These are phyloP conservation scores for Starmerella stellata DNA, from an alignment of 805 yeast species.

Conservation along the genomic window DNA sequence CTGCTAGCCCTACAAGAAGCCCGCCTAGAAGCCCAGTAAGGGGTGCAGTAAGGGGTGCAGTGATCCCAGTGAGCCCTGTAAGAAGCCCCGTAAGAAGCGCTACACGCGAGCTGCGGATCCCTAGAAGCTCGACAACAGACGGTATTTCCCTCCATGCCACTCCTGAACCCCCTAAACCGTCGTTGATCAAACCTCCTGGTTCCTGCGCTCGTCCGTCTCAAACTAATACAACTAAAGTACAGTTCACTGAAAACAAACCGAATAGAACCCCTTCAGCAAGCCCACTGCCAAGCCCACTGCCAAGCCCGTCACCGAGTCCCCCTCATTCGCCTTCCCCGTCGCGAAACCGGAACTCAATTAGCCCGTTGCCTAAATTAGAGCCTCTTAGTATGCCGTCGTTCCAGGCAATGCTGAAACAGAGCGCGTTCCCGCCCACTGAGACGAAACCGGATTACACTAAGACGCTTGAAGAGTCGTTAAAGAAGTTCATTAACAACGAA, in stretches of 20 bases:
- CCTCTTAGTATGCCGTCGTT: not conserved
- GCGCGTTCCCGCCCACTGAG: not conserved
- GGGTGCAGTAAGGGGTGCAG: not conserved
- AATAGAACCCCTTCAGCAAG: not conserved
- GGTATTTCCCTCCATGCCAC: not conserved
- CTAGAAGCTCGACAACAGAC: not conserved
- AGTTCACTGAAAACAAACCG: no score
- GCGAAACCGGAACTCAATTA: not conserved
- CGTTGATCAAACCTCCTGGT: not conserved
- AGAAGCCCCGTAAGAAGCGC: not conserved
- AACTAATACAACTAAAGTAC: no score
- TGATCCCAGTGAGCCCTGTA: not conserved
- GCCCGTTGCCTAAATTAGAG: not conserved
- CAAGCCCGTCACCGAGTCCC: not conserved
- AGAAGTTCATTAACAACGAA: constrained; percentile 2
- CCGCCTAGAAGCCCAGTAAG: not conserved
- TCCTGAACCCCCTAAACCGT: not conserved
- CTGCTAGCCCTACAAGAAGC: not conserved
- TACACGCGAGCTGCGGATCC: not conserved
- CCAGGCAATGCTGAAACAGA: not conserved
- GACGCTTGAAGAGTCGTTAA: constrained; percentile 5
- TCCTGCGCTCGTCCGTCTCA: not conserved
- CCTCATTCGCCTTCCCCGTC: not conserved
- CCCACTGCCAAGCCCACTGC: not conserved
- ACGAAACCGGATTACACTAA: not conserved